A percentile compares a stretch with the other conserved stretches of the same genome.
These are phyloP conservation scores for Colletotrichum abscissum DNA, from an alignment of 2,329 filamentous ascomycete species.

Conservation along the genomic window DNA sequence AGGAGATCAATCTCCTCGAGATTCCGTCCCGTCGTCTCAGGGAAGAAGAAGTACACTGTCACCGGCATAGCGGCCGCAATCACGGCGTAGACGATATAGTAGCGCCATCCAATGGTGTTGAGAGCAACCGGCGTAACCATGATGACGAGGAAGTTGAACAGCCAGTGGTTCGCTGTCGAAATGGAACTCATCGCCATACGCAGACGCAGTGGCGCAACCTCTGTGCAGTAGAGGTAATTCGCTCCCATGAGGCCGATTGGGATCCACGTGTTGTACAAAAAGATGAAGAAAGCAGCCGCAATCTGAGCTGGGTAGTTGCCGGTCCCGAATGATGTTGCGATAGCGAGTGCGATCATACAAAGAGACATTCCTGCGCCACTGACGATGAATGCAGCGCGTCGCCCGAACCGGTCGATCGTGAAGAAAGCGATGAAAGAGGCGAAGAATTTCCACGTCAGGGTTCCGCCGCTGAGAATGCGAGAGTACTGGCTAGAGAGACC, in stretches of 20 bases:
- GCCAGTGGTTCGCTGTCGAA: slow-evolving; percentile 65
- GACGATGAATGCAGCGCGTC: slow-evolving; percentile 62
- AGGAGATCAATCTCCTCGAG: slow-evolving; percentile 58
- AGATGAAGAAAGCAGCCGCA: slow-evolving; percentile 65
- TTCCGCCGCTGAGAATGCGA: slow-evolving; percentile 56
- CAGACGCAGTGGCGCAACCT: slow-evolving; percentile 63
- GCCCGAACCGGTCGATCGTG: slow-evolving; percentile 62
- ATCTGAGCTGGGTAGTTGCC: slow-evolving; percentile 60
- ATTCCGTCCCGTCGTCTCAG: slow-evolving; percentile 60
- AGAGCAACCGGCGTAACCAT: slow-evolving; percentile 59
- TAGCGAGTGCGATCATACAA: slow-evolving; percentile 65
- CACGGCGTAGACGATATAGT: slow-evolving; percentile 61
- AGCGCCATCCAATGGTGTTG: slow-evolving; percentile 61
- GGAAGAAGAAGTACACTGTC: slow-evolving; percentile 56
- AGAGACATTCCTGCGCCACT: slow-evolving; percentile 62
- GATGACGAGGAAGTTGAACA: slow-evolving; percentile 58
- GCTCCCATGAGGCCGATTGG: slow-evolving; percentile 69
- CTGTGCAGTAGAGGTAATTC: slow-evolving; percentile 70
- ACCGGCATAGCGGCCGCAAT: slow-evolving; percentile 57
- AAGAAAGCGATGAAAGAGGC: slow-evolving; percentile 61
- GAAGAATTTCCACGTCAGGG: slow-evolving; percentile 67
- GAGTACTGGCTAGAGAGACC: slow-evolving; percentile 49
- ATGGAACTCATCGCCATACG: slow-evolving; percentile 66
- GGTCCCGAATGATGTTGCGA: slow-evolving; percentile 60
- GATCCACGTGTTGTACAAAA: slow-evolving; percentile 70